Evolutionary conservation across 2,329 filamentous ascomycete species (phyloP), one percentile per base, ranked within the genome.

Genomic region (Sporothrix variecibatus): DNA sequence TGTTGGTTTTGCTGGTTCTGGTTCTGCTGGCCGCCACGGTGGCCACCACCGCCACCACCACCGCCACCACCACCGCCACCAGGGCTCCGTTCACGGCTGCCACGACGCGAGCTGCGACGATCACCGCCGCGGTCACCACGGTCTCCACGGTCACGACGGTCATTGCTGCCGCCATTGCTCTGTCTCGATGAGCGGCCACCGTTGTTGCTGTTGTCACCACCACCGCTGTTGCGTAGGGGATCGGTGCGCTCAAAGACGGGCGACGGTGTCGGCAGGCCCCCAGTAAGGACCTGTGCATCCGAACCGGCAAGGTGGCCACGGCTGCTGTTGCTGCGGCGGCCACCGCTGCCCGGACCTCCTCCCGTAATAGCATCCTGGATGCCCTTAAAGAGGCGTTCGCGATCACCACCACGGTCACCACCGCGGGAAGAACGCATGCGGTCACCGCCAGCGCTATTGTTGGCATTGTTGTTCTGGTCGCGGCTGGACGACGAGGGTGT

Each of bases 211-310:
- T 38, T 43, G 34, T 11, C 15, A 20, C 31, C 20, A 4, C 23
- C 68, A 12, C 23, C 53, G 2, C 26, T 26, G 23, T 43, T 34
- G n/a, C 43, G 31, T 3, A 71, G 43, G 4, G 84, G 81, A 51
- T 89, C 86, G 38, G 82, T 62, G 34, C 85, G 84, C 75, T 89
- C 87, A 28, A 86, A 84, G 3, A 82, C 78, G 0, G 87, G 86
- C 2, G 87, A 87, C 67, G 82, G 82, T 26, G 83, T 82, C 26
- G 85, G 86, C 31, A 88, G 87, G 23, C 85, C 86, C 28, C 88
- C 87, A 0, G 86, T 86, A 2, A 89, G 82, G 4, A 87, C 86
- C 77, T 90, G 88, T 0, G 86, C 86, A 76, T 90, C 88, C 2
- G 87, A 89, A 23, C 85, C 85, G 23, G 83, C 86, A 49, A 89